Evolutionary conservation across 139 green algal genomes (phyloP).

Genomic region (Chlamydomonas eustigma): DNA sequence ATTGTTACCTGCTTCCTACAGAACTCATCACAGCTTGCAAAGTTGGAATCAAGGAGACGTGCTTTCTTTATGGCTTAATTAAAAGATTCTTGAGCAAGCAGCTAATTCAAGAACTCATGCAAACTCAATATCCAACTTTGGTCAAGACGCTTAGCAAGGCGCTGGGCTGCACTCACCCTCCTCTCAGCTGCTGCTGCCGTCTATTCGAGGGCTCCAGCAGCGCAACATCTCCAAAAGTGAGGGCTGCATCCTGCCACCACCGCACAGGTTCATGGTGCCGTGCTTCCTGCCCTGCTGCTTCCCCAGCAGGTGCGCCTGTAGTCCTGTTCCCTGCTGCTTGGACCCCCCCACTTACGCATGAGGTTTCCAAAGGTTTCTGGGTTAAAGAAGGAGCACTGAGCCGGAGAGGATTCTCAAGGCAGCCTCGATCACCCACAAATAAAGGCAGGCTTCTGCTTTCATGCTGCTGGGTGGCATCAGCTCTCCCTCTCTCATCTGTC

Average conservation of each 20-base stretch:
- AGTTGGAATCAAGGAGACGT: neutral
- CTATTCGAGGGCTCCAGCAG: neutral
- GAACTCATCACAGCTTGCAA: too few relatives aligned
- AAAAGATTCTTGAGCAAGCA: neutral
- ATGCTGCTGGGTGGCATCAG: neutral
- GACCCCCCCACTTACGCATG: neutral
- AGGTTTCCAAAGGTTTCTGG: neutral
- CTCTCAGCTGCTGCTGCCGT: neutral
- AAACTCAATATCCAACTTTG: too few relatives aligned
- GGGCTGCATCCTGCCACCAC: neutral
- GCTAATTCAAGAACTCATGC: neutral
- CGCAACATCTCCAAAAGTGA: neutral
- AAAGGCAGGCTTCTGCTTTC: too few relatives aligned
- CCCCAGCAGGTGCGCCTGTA: neutral
- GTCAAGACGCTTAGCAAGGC: neutral
- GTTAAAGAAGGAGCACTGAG: neutral
- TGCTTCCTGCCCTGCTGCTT: neutral
- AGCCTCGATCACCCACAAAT: too few relatives aligned
- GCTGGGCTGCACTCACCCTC: neutral
- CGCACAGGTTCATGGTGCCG: neutral
- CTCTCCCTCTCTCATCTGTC: neutral
- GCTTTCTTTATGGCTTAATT: neutral
- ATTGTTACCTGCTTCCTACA: too few relatives aligned
- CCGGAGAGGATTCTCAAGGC: too few relatives aligned
- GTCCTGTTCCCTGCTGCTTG: too few relatives aligned